These are phyloP conservation scores for Exophiala calicioides DNA, from an alignment of 2,329 filamentous ascomycete species.

Conservation along the genomic window DNA sequence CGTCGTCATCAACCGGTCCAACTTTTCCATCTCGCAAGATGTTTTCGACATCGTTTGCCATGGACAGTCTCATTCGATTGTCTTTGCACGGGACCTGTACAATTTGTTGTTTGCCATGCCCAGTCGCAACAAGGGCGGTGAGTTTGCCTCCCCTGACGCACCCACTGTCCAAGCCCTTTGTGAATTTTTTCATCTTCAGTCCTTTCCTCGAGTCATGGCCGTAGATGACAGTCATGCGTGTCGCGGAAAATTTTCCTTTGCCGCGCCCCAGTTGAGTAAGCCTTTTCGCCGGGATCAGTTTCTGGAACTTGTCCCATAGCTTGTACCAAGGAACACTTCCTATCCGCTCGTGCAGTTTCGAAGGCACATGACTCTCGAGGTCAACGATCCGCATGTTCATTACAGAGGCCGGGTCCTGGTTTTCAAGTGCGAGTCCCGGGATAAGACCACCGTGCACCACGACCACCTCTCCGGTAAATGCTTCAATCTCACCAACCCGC, in stretches of 20 bases:
- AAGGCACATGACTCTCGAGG: slow-evolving; percentile 60
- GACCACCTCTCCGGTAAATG: slow-evolving; percentile 61
- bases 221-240: slow-evolving; percentile 71
- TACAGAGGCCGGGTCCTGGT: slow-evolving; percentile 74
- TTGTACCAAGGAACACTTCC: slow-evolving; percentile 67
- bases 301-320: slow-evolving; percentile 55
- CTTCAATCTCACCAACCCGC: slow-evolving; percentile 63
- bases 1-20: slow-evolving; percentile 1
- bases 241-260: slow-evolving; percentile 7
- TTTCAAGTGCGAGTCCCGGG: slow-evolving; percentile 68
- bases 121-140: slow-evolving; percentile 74
- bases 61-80: slow-evolving; percentile 1
- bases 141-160: slow-evolving; percentile 76
- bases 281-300: slow-evolving; percentile 27
- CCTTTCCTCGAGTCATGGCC: slow-evolving; percentile 80
- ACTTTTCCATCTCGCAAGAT: slow-evolving; percentile 15
- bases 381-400: slow-evolving; percentile 92
- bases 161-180: slow-evolving; percentile 80
- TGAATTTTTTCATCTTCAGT: slow-evolving; percentile 67
- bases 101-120: slow-evolving; percentile 45
- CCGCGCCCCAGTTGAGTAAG: slow-evolving; percentile 8
- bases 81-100: slow-evolving; percentile 45
- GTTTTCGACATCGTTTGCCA: slow-evolving; percentile 13
- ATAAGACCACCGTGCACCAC: slow-evolving; percentile 87
- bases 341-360: slow-evolving; percentile 45